Evolutionary conservation across 2,329 filamentous ascomycete genomes (phyloP), one percentile per base, ranked within the genome.

Genomic region (Diplodia corticola): DNA sequence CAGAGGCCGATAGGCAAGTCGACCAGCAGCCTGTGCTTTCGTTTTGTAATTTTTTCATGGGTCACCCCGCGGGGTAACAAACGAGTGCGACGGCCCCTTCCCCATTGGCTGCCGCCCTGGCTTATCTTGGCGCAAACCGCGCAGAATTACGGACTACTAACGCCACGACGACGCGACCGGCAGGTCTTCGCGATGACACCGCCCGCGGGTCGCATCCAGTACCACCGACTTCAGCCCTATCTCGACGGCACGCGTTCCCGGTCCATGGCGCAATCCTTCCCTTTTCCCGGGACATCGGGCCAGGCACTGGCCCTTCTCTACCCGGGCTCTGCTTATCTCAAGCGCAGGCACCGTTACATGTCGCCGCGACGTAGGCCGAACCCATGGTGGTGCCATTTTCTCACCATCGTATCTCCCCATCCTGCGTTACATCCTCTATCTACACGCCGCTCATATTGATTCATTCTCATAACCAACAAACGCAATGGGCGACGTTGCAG

Each of bases 1-100:
- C 40, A 44, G 40, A 20, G 20, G 40, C 40, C 40, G 40, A 54
- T 54, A 54, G 51, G 30, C 51, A 54, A 35, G 28, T 54, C 30
- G 30, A 22, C 17, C n/a, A 44, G 17, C 17, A n/a, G 17, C 28
- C 51, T 30, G 30, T 54, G 33, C 33, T 54, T 54, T 33, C n/a
- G 51, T 54, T 20, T 54, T n/a, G 51, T 54, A 54, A 54, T 54
- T 22, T 54, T 54, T 54, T 50, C 48, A 26, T 50, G 24, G 20
- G 48, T 26, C 51, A 54, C 50, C 50, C 50, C 50, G 50, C 50
- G 50, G 17, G 26, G 24, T 30, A 53, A 53, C 24, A 33, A 33
- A 26, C 24, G 9, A 53, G 49, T 28, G 49, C 26, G 49, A 17
- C 49, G 49, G 22, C 49, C 24, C 49, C 22, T 20, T 12, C 24